A percentile compares a stretch with the other conserved stretches of the same genome.
These are phyloP conservation scores for Eutrema yunnanense DNA, from an alignment of 345 rosid species.

Conservation along the genomic window DNA sequence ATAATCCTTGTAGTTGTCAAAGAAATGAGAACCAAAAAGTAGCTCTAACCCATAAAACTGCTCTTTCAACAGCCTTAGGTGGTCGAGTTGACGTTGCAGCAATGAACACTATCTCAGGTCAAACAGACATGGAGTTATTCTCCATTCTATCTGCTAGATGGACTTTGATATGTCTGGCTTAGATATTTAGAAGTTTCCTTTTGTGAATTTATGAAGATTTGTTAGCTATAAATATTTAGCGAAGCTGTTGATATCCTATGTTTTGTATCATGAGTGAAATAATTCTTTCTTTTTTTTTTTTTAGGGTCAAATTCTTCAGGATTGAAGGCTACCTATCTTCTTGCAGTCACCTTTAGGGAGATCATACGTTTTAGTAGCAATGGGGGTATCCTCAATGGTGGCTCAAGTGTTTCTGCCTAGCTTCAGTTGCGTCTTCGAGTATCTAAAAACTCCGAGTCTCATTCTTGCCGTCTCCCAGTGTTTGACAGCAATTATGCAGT, in stretches of 20 bases:
- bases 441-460: too few species aligned
- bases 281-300: background rate
- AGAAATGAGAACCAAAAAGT: conserved; percentile 82
- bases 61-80: conserved; percentile 86
- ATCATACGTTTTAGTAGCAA: too few species aligned
- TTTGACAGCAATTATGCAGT: too few species aligned
- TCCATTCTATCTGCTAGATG: too few species aligned
- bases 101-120: conserved; percentile 82
- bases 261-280: conserved; percentile 72
- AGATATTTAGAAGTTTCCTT: background rate
- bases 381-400: too few species aligned
- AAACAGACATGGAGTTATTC: background rate
- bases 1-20: conserved; percentile 64
- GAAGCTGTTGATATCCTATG: conserved; percentile 68
- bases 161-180: background rate
- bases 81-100: conserved; percentile 71
- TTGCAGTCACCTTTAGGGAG: too few species aligned
- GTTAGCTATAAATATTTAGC: conserved; percentile 50
- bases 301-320: background rate
- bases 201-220: too few species aligned
- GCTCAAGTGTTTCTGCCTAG: too few species aligned
- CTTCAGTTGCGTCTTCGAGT: too few species aligned
- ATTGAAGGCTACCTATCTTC: too few species aligned
- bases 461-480: too few species aligned
- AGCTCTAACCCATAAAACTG: conserved; percentile 63